phyloP scores from a whole-genome alignment of 2,329 filamentous ascomycete species.

The Metarhizium humberi region DNA sequence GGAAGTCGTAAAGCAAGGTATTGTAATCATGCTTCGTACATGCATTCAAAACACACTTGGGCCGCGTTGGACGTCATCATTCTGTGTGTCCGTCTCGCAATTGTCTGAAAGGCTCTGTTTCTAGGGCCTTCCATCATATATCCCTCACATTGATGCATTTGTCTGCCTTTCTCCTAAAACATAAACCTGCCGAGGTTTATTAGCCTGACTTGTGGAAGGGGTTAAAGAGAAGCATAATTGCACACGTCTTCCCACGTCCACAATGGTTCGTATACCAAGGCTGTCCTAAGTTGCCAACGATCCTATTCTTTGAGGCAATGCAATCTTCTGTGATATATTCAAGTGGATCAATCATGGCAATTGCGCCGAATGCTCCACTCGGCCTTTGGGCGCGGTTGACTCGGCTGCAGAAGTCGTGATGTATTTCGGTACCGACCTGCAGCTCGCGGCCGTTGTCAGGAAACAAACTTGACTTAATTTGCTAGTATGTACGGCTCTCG shows the following conservation, averaged over 20 bases:
- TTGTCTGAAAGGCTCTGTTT: not conserved
- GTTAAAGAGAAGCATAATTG: too few species aligned
- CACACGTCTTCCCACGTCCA: too few species aligned
- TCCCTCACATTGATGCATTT: not conserved
- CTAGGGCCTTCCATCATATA: not conserved
- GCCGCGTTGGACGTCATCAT: not conserved
- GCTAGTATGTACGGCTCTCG: not conserved
- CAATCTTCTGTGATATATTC: too few species aligned
- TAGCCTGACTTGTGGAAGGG: not conserved
- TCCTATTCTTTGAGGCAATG: too few species aligned
- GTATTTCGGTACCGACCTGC: too few species aligned
- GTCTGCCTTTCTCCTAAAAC: not conserved
- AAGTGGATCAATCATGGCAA: too few species aligned
- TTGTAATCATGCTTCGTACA: not conserved
- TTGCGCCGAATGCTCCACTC: too few species aligned
- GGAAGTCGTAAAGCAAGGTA: not conserved
- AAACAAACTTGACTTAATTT: not conserved
- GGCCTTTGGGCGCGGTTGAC: too few species aligned
- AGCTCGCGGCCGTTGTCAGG: not conserved
- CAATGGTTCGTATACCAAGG: too few species aligned
- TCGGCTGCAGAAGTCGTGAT: too few species aligned
- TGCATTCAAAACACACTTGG: not conserved
- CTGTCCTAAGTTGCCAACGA: too few species aligned
- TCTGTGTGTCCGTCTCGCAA: not conserved
- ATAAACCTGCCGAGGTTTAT: not conserved